These are phyloP conservation scores for Moesziomyces parantarcticus DNA, from an alignment of 1,284 basidiomycete species.

Conservation along the genomic window DNA sequence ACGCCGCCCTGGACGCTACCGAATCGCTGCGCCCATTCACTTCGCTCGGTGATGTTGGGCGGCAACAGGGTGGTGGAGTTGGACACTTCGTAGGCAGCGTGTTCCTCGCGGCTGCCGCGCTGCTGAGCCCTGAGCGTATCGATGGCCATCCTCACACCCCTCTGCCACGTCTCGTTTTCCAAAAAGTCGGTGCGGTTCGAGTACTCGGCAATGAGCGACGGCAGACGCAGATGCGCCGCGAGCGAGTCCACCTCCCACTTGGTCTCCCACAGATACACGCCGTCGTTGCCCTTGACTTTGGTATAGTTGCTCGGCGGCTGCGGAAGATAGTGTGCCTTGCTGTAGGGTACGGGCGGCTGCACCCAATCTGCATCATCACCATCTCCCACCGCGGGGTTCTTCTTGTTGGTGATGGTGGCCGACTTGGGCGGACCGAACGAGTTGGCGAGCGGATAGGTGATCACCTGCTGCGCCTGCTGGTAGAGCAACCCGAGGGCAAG, in stretches of 20 bases:
- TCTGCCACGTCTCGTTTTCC: slow-evolving; percentile 37
- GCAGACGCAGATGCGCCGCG: slow-evolving; percentile 33
- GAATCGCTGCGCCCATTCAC: slow-evolving; percentile 43
- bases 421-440: slow-evolving; percentile 49
- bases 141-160: slow-evolving; percentile 43
- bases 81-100: slow-evolving; percentile 20
- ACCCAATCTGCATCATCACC: slow-evolving; percentile 42
- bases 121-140: slow-evolving; percentile 48
- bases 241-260: slow-evolving; percentile 61
- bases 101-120: slow-evolving; percentile 39
- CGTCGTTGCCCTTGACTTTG: slow-evolving; percentile 59
- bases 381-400: slow-evolving; percentile 35
- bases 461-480: slow-evolving; percentile 48
- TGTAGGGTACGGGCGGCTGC: slow-evolving; percentile 36
- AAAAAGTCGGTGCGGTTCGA: slow-evolving; percentile 38
- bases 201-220: slow-evolving; percentile 35
- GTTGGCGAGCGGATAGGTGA: slow-evolving; percentile 46
- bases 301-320: slow-evolving; percentile 39
- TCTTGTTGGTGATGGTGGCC: slow-evolving; percentile 43
- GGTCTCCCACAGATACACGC: slow-evolving; percentile 58
- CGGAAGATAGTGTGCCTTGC: slow-evolving; percentile 28
- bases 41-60: slow-evolving; percentile 17
- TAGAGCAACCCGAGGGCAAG: slow-evolving; percentile 48
- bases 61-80: slow-evolving; percentile 25
- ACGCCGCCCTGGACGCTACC: slow-evolving; percentile 44